These are phyloP conservation scores for Scedosporium boydii DNA, from an alignment of 2,329 filamentous ascomycete genomes.

Conservation along the genomic window DNA sequence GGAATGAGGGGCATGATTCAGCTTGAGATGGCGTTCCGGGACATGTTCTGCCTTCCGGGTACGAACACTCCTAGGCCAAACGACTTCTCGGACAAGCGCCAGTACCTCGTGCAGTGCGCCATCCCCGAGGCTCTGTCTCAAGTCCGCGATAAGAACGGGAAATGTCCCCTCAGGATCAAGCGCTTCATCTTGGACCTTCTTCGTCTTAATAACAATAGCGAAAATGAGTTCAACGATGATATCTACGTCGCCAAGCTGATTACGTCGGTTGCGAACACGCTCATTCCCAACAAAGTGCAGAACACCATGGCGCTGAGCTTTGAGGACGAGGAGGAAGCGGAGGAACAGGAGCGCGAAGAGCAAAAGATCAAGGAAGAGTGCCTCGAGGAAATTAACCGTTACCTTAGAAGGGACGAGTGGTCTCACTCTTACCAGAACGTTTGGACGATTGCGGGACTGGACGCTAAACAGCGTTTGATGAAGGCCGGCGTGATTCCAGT, in stretches of 20 bases:
- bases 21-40: slow-evolving; percentile 74
- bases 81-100: slow-evolving; percentile 78
- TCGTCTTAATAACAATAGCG: slow-evolving; percentile 87
- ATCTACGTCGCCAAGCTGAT: slow-evolving; percentile 81
- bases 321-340: slow-evolving; percentile 30
- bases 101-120: slow-evolving; percentile 75
- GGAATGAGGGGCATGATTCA: slow-evolving; percentile 76
- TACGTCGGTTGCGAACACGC: slow-evolving; percentile 46
- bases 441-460: slow-evolving; percentile 52
- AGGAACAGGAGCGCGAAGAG: slow-evolving; percentile 29
- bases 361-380: slow-evolving; percentile 41
- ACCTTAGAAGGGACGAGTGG: slow-evolving; percentile 60
- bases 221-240: slow-evolving; percentile 81
- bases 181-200: slow-evolving; percentile 82
- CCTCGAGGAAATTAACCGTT: slow-evolving; percentile 55
- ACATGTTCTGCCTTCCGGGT: slow-evolving; percentile 76
- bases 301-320: slow-evolving; percentile 33
- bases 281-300: slow-evolving; percentile 38
- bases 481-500: slow-evolving; percentile 50
- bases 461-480: slow-evolving; percentile 54
- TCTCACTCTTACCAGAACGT: slow-evolving; percentile 59
- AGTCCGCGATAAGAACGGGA: slow-evolving; percentile 62
- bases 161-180: slow-evolving; percentile 69
- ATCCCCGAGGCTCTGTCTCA: slow-evolving; percentile 74
- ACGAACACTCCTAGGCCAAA: slow-evolving; percentile 77